Evolutionary conservation across 2,329 filamentous ascomycete species (phyloP).

Genomic region (Cladorrhinum sp.): DNA sequence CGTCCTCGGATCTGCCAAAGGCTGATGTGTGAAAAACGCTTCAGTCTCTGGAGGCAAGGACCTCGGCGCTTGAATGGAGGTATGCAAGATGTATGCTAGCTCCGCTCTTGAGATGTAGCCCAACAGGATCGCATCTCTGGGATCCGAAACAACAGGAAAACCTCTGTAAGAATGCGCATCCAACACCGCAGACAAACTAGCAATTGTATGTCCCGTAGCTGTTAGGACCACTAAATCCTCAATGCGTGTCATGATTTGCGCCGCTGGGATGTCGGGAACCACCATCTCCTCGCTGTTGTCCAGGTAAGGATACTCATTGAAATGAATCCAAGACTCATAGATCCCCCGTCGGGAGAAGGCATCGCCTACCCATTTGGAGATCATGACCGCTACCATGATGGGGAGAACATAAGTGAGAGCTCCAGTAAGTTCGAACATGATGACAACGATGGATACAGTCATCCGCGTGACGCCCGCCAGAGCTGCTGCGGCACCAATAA

Average conservation of each 20-base stretch:
- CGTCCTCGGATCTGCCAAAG: conserved; percentile 70
- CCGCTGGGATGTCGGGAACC: conserved; percentile 80
- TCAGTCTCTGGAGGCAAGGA: conserved; percentile 68
- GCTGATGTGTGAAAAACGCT: conserved; percentile 80
- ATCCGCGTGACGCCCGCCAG: conserved; percentile 90
- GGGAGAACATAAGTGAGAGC: conserved; percentile 94
- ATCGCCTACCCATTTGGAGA: conserved; percentile 97
- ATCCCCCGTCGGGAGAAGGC: conserved; percentile 90
- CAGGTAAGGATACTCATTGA: conserved; percentile 92
- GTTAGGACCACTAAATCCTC: conserved; percentile 88
- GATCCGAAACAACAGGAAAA: conserved; percentile 83
- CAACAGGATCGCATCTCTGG: conserved; percentile 72
- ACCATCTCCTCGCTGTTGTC: conserved; percentile 78
- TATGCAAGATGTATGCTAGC: conserved; percentile 73
- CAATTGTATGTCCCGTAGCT: conserved; percentile 83
- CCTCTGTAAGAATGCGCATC: conserved; percentile 76
- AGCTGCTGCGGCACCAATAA: conserved; percentile 92
- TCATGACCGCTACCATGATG: conserved; percentile 98
- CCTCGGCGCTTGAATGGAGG: conserved; percentile 54
- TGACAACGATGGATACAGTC: conserved; percentile 97
- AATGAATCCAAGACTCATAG: conserved; percentile 96
- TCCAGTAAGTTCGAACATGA: conserved; percentile 98
- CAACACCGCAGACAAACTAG: conserved; percentile 68
- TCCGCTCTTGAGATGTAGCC: conserved; percentile 95
- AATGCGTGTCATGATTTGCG: conserved; percentile 85